Evolutionary conservation across 2,329 filamentous ascomycete genomes (phyloP).

Genomic region (Thielaviopsis ethacetica): DNA sequence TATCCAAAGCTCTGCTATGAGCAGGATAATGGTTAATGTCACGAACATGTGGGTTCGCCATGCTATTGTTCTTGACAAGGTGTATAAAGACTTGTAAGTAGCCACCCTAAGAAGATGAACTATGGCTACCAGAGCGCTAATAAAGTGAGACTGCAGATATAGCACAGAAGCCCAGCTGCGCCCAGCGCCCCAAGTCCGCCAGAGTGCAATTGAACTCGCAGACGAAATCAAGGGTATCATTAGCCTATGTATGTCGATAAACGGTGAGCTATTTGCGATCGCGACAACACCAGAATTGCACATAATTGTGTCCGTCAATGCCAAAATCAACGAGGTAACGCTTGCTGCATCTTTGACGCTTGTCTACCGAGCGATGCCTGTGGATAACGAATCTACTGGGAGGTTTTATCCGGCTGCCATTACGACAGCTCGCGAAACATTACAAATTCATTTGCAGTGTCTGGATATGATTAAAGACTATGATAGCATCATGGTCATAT

Average conservation of each 20-base stretch:
- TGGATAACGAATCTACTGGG: conserved; percentile 24
- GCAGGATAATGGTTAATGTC: conserved; percentile 21
- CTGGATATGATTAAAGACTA: conserved; percentile 27
- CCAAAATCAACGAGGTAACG: conserved; percentile 31
- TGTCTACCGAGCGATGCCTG: conserved; percentile 35
- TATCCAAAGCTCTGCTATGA: conserved; percentile 26
- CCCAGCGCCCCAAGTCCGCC: conserved; percentile 24
- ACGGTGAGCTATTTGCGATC: conserved; percentile 21
- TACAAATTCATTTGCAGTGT: conserved; percentile 28
- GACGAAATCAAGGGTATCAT: conserved; percentile 23
- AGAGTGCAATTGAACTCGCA: conserved; percentile 24
- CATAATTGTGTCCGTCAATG: conserved; percentile 26
- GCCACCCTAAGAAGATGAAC: neutral
- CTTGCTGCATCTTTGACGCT: conserved; percentile 32
- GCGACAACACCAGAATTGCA: conserved; percentile 24
- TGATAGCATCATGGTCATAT: conserved; percentile 27
- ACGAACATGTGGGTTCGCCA: conserved; percentile 38
- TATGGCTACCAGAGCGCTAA: neutral
- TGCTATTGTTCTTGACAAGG: conserved; percentile 38
- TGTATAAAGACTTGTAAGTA: conserved; percentile 34
- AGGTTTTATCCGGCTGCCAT: conserved; percentile 34
- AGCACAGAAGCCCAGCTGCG: conserved; percentile 28
- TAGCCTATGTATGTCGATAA: conserved; percentile 20
- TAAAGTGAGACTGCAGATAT: conserved; percentile 24
- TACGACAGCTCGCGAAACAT: conserved; percentile 31